Evolutionary conservation across 495 filamentous ascomycete genomes (phyloP).

Genomic region (Penicillium diatomitis): DNA sequence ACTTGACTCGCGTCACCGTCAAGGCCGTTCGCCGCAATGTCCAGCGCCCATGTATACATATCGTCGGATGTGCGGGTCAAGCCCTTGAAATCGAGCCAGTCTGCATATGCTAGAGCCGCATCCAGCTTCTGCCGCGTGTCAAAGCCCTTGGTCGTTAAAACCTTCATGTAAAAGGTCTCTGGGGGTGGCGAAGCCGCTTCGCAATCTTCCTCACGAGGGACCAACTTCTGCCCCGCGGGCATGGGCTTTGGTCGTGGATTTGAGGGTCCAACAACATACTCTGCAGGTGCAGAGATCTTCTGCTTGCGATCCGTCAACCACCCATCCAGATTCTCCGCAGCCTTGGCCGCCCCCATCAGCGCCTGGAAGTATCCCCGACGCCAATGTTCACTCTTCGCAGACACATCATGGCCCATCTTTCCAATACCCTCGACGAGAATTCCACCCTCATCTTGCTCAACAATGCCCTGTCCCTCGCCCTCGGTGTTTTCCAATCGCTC

Average conservation of each 20-base stretch:
- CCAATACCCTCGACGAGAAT: slow-evolving; percentile 46
- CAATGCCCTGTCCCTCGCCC: slow-evolving; percentile 57
- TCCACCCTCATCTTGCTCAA: slow-evolving; percentile 47
- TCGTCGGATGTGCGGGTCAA: slow-evolving; percentile 49
- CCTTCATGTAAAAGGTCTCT: slow-evolving; percentile 64
- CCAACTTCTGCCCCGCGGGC: slow-evolving; percentile 44
- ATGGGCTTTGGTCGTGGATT: slow-evolving; percentile 72
- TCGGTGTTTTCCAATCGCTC: slow-evolving; percentile 52
- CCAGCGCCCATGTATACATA: slow-evolving; percentile 63
- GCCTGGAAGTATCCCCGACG: slow-evolving; percentile 71
- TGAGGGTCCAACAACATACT: slow-evolving; percentile 67
- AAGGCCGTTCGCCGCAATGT: slow-evolving; percentile 50
- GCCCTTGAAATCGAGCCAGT: slow-evolving; percentile 73
- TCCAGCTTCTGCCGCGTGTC: slow-evolving; percentile 63
- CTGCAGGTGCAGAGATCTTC: slow-evolving; percentile 54
- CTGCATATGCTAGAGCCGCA: slow-evolving; percentile 70
- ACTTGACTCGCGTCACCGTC: slow-evolving; percentile 35
- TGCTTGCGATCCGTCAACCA: slow-evolving; percentile 61
- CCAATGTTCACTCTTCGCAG: slow-evolving; percentile 69
- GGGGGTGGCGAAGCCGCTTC: slow-evolving; percentile 53
- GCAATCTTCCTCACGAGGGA: slow-evolving; percentile 65
- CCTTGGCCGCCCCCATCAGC: slow-evolving; percentile 64
- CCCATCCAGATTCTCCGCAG: slow-evolving; percentile 72
- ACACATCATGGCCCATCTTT: slow-evolving; percentile 58
- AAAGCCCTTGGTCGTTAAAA: slow-evolving; percentile 70